These are phyloP conservation scores for Phoenix dactylifera DNA, from an alignment of 176 grass and related monocot genomes.

Conservation along the genomic window DNA sequence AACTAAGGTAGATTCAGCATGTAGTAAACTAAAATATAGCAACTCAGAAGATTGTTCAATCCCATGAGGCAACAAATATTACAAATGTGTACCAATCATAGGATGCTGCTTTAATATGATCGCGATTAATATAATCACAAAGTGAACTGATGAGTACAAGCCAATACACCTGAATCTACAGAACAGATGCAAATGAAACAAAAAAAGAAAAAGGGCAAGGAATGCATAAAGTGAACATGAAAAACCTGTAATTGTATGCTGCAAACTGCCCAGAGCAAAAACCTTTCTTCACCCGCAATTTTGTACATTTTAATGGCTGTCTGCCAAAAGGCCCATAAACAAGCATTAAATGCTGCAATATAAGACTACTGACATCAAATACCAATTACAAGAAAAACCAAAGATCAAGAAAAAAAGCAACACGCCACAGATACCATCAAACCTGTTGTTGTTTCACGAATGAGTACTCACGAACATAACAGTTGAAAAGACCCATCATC, in stretches of 20 bases:
- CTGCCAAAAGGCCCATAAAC: constrained; percentile 41
- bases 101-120: too few species aligned
- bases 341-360: neutral
- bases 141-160: neutral
- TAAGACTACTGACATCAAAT: constrained; percentile 1
- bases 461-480: constrained; percentile 85
- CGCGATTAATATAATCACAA: too few species aligned
- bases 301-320: constrained; percentile 99
- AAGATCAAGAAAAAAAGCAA: neutral
- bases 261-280: constrained; percentile 97
- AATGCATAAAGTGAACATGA: neutral
- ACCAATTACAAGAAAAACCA: neutral
- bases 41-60: too few species aligned
- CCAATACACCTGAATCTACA: constrained; percentile 1
- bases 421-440: constrained; percentile 4
- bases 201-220: constrained; percentile 1
- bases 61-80: too few species aligned
- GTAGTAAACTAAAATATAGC: too few species aligned
- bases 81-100: too few species aligned
- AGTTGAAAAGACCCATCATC: constrained; percentile 99
- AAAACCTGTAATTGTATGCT: constrained; percentile 88
- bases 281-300: constrained; percentile 85
- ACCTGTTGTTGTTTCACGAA: constrained; percentile 99
- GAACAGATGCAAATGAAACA: neutral
- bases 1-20: too few species aligned